Percentiles rank a stretch among this genome's conserved stretches.
These are phyloP conservation scores for Paecilomyces variotii DNA, from an alignment of 2,329 filamentous ascomycete species.

Conservation along the genomic window DNA sequence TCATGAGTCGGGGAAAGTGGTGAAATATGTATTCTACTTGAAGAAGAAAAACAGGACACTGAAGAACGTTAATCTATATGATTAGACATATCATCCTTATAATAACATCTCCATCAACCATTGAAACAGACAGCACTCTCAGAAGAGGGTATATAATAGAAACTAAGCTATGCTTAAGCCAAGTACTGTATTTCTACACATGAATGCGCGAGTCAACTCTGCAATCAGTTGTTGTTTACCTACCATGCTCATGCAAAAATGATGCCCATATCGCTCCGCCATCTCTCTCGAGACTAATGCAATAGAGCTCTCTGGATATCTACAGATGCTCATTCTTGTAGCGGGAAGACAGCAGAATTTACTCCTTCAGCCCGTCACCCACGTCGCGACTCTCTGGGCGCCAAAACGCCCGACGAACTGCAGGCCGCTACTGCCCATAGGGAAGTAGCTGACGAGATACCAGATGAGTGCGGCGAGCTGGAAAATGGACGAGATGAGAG, in stretches of 20 bases:
- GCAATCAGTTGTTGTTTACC: not conserved
- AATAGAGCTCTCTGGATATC: not conserved
- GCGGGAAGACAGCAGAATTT: not conserved
- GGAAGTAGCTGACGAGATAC: constrained; percentile 97
- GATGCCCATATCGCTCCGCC: not conserved
- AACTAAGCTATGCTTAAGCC: too few species aligned
- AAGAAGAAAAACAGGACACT: too few species aligned
- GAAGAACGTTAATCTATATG: too few species aligned
- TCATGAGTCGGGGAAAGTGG: constrained; percentile 29
- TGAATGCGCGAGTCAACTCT: too few species aligned
- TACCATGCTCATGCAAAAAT: not conserved
- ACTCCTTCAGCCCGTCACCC: constrained; percentile 63
- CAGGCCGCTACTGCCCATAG: constrained; percentile 85
- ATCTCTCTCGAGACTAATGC: not conserved
- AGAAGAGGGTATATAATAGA: too few species aligned
- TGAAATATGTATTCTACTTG: too few species aligned
- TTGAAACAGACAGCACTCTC: too few species aligned
- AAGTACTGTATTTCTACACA: too few species aligned
- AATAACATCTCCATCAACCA: too few species aligned
- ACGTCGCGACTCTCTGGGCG: constrained; percentile 72
- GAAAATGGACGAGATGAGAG: constrained; percentile 71
- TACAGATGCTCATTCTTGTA: too few species aligned
- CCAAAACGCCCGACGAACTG: constrained; percentile 82
- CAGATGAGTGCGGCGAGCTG: constrained; percentile 78
- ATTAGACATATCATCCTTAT: too few species aligned